Evolutionary conservation across 2,329 filamentous ascomycete genomes (phyloP).

Genomic region (Magnaporthiopsis incrustans): DNA sequence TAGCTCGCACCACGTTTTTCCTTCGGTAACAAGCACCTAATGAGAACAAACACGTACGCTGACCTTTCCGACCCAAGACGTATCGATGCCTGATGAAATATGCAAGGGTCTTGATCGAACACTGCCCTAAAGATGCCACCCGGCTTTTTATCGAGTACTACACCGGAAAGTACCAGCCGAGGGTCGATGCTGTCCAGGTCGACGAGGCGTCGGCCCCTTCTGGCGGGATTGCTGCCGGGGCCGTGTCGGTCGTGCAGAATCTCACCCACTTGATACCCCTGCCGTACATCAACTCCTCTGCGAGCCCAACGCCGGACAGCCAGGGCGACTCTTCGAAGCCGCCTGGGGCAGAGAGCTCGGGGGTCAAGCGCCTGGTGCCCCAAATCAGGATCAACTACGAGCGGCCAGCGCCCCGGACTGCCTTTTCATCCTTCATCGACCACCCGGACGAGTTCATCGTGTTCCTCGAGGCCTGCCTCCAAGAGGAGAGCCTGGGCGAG

Average conservation of each 20-base stretch:
- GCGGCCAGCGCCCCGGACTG: constrained; percentile 73
- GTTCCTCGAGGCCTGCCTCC: constrained; percentile 83
- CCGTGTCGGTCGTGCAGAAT: constrained; percentile 75
- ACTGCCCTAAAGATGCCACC: constrained; percentile 76
- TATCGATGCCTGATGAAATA: constrained; percentile 93
- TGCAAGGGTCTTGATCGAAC: constrained; percentile 78
- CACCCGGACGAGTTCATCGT: constrained; percentile 85
- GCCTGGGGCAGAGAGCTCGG: constrained; percentile 37
- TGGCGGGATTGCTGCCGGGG: constrained; percentile 43
- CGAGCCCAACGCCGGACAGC: constrained; percentile 44
- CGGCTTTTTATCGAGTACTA: constrained; percentile 92
- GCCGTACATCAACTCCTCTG: constrained; percentile 66
- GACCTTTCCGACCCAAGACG: constrained; percentile 43
- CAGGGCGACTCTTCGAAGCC: constrained; percentile 35
- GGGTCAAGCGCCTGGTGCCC: constrained; percentile 39
- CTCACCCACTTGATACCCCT: constrained; percentile 75
- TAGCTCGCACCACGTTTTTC: not conserved
- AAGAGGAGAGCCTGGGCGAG: constrained; percentile 61
- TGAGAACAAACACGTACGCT: not conserved
- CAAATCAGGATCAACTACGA: constrained; percentile 55
- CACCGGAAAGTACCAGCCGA: constrained; percentile 72
- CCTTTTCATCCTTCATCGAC: constrained; percentile 95
- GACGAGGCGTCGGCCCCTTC: constrained; percentile 27
- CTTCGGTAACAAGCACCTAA: not conserved
- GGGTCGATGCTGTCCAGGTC: constrained; percentile 42